Percentiles rank a stretch among this genome's conserved stretches.
These are phyloP conservation scores for Malbranchea zuffiana DNA, from an alignment of 2,329 filamentous ascomycete genomes.

Conservation along the genomic window DNA sequence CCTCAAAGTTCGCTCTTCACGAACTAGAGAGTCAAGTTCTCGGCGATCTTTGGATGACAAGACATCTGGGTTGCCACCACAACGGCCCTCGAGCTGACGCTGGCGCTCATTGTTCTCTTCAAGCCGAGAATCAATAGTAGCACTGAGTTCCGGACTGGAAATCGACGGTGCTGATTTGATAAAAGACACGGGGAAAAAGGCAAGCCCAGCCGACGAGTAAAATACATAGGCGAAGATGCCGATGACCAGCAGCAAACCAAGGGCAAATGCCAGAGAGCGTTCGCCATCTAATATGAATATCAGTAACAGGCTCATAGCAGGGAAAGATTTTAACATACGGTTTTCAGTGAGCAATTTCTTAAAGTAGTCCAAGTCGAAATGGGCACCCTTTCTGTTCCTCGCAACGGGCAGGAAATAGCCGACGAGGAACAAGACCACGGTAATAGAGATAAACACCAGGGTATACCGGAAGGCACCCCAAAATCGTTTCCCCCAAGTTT, in stretches of 20 bases:
- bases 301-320: conserved; percentile 5
- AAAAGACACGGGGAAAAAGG: conserved; percentile 75
- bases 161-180: conserved; percentile 86
- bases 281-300: conserved; percentile 54
- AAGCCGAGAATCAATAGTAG: conserved; percentile 66
- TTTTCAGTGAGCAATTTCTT: conserved; percentile 73
- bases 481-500: conserved; percentile 59
- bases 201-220: conserved; percentile 81
- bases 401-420: conserved; percentile 89
- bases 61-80: conserved; percentile 60
- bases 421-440: conserved; percentile 74
- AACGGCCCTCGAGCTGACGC: conserved; percentile 78
- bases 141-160: conserved; percentile 67
- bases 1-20: conserved; percentile 85
- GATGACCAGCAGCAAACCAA: conserved; percentile 78
- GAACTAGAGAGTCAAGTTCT: conserved; percentile 73
- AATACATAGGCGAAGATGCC: conserved; percentile 77
- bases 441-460: conserved; percentile 63
- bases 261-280: conserved; percentile 77
- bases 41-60: conserved; percentile 77
- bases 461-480: conserved; percentile 89
- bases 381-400: conserved; percentile 51
- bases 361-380: conserved; percentile 84
- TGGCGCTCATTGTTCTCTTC: conserved; percentile 85
- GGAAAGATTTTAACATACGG: conserved; percentile 38